Conservation (phyloP, 768 basidiomycete species). For the Sarcodon sp. region DNA sequence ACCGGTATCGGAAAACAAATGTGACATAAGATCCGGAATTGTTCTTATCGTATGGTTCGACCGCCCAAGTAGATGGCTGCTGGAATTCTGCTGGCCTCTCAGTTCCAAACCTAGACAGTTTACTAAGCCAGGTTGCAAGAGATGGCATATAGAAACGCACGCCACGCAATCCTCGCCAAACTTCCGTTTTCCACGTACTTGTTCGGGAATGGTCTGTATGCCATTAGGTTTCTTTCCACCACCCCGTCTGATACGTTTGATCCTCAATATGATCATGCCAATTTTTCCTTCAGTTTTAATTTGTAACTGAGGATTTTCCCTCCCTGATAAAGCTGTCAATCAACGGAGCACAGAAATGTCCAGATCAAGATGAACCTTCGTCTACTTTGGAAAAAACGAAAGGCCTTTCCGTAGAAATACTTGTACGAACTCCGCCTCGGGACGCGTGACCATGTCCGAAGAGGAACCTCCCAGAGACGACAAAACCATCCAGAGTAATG, state of each 20-base stretch:
- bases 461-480: constrained; percentile 51
- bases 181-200: constrained; percentile 22
- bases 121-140: not conserved
- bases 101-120: constrained; percentile 33
- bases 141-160: constrained; percentile 19
- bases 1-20: constrained; percentile 56
- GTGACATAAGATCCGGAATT: constrained; percentile 37
- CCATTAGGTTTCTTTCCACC: constrained; percentile 27
- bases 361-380: constrained; percentile 19
- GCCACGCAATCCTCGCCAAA: constrained; percentile 31
- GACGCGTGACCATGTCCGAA: constrained; percentile 40
- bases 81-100: constrained; percentile 26
- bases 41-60: constrained; percentile 31
- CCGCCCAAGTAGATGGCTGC: constrained; percentile 37
- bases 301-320: not conserved
- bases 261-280: constrained; percentile 42
- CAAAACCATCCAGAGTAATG: constrained; percentile 51
- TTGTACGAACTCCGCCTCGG: constrained; percentile 41
- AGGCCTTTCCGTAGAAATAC: constrained; percentile 36
- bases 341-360: not conserved
- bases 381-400: constrained; percentile 40
- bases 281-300: constrained; percentile 20
- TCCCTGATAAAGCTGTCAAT: not conserved
- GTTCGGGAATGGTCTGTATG: constrained; percentile 23
- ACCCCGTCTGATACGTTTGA: constrained; percentile 21